These are phyloP conservation scores for Kazachstania psychrophila DNA, from an alignment of 805 yeast genomes.

Conservation along the genomic window DNA sequence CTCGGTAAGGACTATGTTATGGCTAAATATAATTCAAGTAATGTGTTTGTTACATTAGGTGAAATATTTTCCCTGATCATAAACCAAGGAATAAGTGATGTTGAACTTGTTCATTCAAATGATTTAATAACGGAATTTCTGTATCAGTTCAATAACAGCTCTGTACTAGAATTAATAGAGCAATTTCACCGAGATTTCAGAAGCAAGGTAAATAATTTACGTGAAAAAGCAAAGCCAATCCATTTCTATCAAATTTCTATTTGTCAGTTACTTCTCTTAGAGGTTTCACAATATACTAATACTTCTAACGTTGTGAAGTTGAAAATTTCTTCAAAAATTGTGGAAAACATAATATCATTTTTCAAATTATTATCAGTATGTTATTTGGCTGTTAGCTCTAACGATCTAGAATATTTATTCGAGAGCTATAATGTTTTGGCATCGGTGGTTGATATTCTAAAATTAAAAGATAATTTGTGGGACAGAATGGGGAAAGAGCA, in stretches of 20 bases:
- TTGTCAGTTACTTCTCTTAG: conserved; percentile 24
- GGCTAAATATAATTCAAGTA: conserved; percentile 14
- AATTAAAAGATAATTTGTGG: conserved; percentile 16
- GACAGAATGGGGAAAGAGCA: conserved; percentile 7
- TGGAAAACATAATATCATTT: conserved; percentile 22
- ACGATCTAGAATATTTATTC: conserved; percentile 7
- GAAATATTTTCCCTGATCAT: conserved; percentile 17
- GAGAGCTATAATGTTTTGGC: conserved; percentile 18
- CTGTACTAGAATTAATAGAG: conserved; percentile 13
- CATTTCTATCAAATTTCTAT: conserved; percentile 25
- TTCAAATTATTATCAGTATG: conserved; percentile 21
- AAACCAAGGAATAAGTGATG: conserved; percentile 20
- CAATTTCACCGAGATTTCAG: conserved; percentile 23
- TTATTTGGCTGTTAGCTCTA: conserved; percentile 3
- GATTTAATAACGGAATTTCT: conserved; percentile 15
- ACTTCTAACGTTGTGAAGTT: conserved; percentile 8
- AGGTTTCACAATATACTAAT: conserved; percentile 18
- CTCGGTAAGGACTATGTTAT: conserved; percentile 10
- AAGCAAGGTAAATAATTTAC: conserved; percentile 15
- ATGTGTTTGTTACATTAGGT: conserved; percentile 5
- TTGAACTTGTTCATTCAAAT: conserved; percentile 15
- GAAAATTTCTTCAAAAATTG: conserved; percentile 15
- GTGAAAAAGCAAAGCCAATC: conserved; percentile 24
- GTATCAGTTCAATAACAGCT: conserved; percentile 13
- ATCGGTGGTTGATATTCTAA: conserved; percentile 8